Percentiles rank a stretch among this genome's conserved stretches.
phyloP scores from a whole-genome alignment of 2,329 filamentous ascomycete species.

The Apiospora aurea region DNA sequence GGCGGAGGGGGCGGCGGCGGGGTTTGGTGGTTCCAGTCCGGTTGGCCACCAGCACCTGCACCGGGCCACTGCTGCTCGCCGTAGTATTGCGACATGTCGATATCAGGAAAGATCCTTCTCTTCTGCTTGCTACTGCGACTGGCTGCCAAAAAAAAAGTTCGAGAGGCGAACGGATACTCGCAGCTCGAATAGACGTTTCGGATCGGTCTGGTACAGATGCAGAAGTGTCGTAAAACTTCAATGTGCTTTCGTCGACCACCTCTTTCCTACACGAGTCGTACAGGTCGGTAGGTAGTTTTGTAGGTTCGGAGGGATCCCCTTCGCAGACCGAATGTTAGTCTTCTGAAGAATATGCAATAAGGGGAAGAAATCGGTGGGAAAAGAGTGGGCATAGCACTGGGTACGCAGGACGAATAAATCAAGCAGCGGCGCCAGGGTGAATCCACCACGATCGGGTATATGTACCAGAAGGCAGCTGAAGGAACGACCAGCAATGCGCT shows the following conservation, averaged over 20 bases:
- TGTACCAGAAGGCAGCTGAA: slow-evolving; percentile 20
- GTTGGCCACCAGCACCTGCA: slow-evolving; percentile 57
- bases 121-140: slow-evolving; percentile 9
- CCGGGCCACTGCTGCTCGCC: slow-evolving; percentile 44
- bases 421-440: slow-evolving; percentile 16
- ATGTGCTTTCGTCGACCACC: slow-evolving; percentile 9
- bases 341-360: slow-evolving; percentile 16
- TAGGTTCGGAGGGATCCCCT: slow-evolving; percentile 1
- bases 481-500: slow-evolving; percentile 3
- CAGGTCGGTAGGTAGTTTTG: not conserved
- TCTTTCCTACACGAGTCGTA: slow-evolving; percentile 20
- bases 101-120: slow-evolving; percentile 5
- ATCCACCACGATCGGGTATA: slow-evolving; percentile 17
- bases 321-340: slow-evolving; percentile 17
- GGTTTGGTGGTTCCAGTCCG: slow-evolving; percentile 76
- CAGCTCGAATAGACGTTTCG: slow-evolving; percentile 1
- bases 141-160: slow-evolving; percentile 2
- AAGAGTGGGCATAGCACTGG: slow-evolving; percentile 17
- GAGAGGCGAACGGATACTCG: slow-evolving; percentile 10
- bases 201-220: not conserved
- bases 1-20: slow-evolving; percentile 69
- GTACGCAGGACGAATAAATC: slow-evolving; percentile 17
- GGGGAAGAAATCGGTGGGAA: slow-evolving; percentile 19
- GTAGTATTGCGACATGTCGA: slow-evolving; percentile 44
- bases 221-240: not conserved